Percentiles rank a stretch among this genome's conserved stretches.
These are phyloP conservation scores for Pyrus pyrifolia DNA, from an alignment of 306 rosid genomes.

Conservation along the genomic window DNA sequence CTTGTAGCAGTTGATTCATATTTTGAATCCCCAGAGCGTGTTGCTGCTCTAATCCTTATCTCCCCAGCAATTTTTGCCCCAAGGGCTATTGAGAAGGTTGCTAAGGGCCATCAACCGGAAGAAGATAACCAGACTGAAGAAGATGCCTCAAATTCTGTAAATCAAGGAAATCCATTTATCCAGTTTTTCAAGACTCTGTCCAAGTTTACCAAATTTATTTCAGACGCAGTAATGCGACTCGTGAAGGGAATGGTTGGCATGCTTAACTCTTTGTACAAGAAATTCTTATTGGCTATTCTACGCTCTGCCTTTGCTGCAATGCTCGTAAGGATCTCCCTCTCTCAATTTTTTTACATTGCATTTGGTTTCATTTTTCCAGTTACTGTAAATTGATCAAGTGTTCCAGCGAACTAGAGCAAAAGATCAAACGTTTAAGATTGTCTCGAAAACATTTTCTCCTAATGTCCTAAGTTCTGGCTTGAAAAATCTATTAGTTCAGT, in stretches of 20 bases:
- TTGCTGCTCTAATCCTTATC: constrained; percentile 81
- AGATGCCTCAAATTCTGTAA: constrained; percentile 20
- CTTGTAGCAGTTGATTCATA: constrained; percentile 72
- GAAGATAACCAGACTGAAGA: constrained; percentile 36
- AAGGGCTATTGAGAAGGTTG: constrained; percentile 24
- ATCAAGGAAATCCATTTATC: constrained; percentile 31
- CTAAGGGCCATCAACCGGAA: constrained; percentile 23
- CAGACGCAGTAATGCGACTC: constrained; percentile 35
- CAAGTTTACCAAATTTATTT: constrained; percentile 33
- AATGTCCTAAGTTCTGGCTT: not conserved
- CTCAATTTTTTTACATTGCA: constrained; percentile 12
- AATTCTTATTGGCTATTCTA: constrained; percentile 47
- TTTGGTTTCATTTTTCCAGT: constrained; percentile 6
- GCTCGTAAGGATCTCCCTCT: constrained; percentile 49
- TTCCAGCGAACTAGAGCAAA: not conserved
- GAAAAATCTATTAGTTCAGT: not conserved
- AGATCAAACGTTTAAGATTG: not conserved
- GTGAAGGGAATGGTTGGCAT: constrained; percentile 42
- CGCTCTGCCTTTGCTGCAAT: constrained; percentile 53
- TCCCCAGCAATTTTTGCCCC: constrained; percentile 90
- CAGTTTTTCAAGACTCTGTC: constrained; percentile 40
- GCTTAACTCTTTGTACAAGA: constrained; percentile 51
- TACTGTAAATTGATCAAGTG: not conserved
- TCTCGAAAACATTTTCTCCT: not conserved
- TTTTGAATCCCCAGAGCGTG: constrained; percentile 81